A percentile compares a stretch with the other conserved stretches of the same genome.
These are phyloP conservation scores for Thalia dealbata DNA, from an alignment of 176 grass and related monocot species.

Conservation along the genomic window DNA sequence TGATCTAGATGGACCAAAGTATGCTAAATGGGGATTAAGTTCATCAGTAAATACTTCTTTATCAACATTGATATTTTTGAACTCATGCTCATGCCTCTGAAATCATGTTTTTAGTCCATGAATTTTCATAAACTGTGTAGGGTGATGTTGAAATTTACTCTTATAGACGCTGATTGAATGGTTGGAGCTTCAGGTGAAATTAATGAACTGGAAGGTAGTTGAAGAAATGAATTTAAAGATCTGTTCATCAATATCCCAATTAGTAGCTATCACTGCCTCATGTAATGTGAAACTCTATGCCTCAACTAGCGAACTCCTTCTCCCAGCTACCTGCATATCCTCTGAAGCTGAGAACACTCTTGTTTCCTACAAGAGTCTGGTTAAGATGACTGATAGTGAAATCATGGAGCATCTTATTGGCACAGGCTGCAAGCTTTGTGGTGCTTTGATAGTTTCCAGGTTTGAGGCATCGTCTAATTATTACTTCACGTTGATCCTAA, in stretches of 20 bases:
- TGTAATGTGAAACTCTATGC: constrained; percentile 31
- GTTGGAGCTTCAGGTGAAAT: constrained; percentile 15
- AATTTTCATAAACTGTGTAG: not conserved
- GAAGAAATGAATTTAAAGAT: constrained; percentile 12
- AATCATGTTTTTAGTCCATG: not conserved
- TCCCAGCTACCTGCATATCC: constrained; percentile 8
- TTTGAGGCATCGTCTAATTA: constrained; percentile 19
- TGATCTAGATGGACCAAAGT: not conserved
- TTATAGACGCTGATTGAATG: not conserved
- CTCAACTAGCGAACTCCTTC: constrained; percentile 27
- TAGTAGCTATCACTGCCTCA: constrained; percentile 24
- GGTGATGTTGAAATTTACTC: not conserved
- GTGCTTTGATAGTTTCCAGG: constrained; percentile 30
- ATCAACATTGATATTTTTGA: too few relatives aligned
- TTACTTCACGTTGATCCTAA: not conserved
- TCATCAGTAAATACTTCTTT: too few relatives aligned
- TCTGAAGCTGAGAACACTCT: constrained; percentile 4
- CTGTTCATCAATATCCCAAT: constrained; percentile 30
- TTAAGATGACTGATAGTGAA: constrained; percentile 26
- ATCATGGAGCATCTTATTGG: constrained; percentile 34
- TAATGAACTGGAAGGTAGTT: constrained; percentile 41
- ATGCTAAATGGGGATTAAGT: not conserved
- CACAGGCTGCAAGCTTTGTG: constrained; percentile 53
- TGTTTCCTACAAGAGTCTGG: constrained; percentile 24
- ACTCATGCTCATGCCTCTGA: not conserved